Evolutionary conservation across 169 alveolate species (phyloP).

Genomic region (Perkinsus marinus): DNA sequence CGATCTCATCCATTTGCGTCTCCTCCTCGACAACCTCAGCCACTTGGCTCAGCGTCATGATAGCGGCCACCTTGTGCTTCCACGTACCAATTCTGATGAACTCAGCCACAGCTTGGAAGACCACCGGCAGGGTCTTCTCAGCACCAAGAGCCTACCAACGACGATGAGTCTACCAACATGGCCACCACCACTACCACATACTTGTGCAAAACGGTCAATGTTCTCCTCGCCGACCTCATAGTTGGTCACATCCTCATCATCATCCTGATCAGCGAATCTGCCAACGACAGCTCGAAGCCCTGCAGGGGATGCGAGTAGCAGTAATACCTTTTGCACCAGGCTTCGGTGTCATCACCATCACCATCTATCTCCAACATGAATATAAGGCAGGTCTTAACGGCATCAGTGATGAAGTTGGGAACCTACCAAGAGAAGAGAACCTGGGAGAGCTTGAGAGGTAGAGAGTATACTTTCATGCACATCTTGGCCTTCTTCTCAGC

Average conservation of each 20-base stretch:
- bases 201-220: constrained; percentile 59
- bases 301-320: too few species aligned
- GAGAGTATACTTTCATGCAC: not conserved
- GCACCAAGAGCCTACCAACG: constrained; percentile 49
- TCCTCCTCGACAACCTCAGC: constrained; percentile 64
- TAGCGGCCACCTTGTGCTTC: constrained; percentile 65
- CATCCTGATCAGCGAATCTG: constrained; percentile 47
- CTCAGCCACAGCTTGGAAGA: not conserved
- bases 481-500: not conserved
- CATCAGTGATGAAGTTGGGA: constrained; percentile 46
- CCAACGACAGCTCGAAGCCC: too few species aligned
- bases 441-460: not conserved
- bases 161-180: constrained; percentile 48
- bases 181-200: constrained; percentile 48
- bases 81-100: constrained; percentile 26
- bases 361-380: constrained; percentile 62
- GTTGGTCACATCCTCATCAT: constrained; percentile 39
- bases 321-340: not conserved
- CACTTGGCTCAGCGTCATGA: constrained; percentile 69
- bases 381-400: constrained; percentile 39
- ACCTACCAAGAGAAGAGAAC: not conserved
- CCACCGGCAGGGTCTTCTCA: constrained; percentile 29
- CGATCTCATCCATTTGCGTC: constrained; percentile 57
- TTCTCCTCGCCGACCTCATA: constrained; percentile 68
- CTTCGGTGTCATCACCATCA: constrained; percentile 39